These are phyloP conservation scores for Sarocladium strictum DNA, from an alignment of 2,329 filamentous ascomycete species.

Conservation along the genomic window DNA sequence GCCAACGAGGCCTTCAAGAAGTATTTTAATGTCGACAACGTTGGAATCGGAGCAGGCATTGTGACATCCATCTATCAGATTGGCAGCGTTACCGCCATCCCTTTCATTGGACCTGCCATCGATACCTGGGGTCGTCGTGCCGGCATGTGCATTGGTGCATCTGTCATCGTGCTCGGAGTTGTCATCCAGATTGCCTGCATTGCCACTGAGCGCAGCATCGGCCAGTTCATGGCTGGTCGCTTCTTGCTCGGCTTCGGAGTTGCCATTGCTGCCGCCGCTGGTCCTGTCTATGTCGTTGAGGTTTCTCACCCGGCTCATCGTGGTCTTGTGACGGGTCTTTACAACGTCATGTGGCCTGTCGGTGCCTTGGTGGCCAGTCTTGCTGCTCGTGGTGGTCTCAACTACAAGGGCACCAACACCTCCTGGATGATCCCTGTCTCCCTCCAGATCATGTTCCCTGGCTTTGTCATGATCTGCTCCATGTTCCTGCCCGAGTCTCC, in stretches of 20 bases:
- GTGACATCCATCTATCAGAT: conserved; percentile 45
- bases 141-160: conserved; percentile 40
- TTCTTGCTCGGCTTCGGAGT: conserved; percentile 53
- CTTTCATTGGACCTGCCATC: conserved; percentile 40
- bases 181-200: conserved; percentile 29
- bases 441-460: conserved; percentile 34
- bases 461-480: conserved; percentile 23
- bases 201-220: conserved; percentile 29
- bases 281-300: conserved; percentile 59
- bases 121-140: conserved; percentile 41
- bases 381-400: conserved; percentile 34
- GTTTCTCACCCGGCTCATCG: conserved; percentile 57
- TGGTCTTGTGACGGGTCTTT: conserved; percentile 46
- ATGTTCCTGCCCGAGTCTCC: conserved; percentile 30
- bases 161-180: conserved; percentile 37
- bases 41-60: conserved; percentile 26
- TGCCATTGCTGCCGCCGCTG: conserved; percentile 51
- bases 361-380: conserved; percentile 23
- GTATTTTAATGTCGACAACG: conserved; percentile 29
- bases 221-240: conserved; percentile 50
- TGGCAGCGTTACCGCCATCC: conserved; percentile 41
- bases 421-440: conserved; percentile 35
- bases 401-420: conserved; percentile 20
- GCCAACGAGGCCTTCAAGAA: conserved; percentile 10
- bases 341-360: conserved; percentile 39